Evolutionary conservation across 176 grass and related monocot genomes (phyloP), one percentile per base, ranked within the genome.

Genomic region (Rhynchospora tenuis): DNA sequence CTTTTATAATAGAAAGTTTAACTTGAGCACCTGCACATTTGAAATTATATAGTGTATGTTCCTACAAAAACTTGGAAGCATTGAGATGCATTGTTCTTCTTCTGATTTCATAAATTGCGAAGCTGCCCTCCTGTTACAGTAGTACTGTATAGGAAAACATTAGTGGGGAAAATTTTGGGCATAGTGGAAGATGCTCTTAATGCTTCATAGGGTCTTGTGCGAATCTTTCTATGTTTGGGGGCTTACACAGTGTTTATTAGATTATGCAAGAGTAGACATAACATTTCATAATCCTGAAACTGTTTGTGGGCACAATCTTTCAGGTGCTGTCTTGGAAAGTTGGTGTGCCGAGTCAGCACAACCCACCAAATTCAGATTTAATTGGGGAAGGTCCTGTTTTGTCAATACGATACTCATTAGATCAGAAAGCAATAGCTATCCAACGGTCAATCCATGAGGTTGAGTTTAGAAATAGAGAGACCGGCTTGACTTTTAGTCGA

Each of bases 261-360:
- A 28, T 54, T 75, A 52, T 54, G 22, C 23, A 52, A 16, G 7
- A 31, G 11, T 76, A 2, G 48, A 55, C 73, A 54, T 70, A 33
- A 70, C 42, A 31, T 55, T 75, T 23, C 47, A 75, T 19, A 44
- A 13, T 75, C 47, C 47, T 19, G 14, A 54, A 52, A 76, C 73
- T 54, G 28, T 17, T 29, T 51, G 71, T 74, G 50, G n/a, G 16
- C 23, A 7, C 47, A 55, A 23, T 81, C 59, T 78, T 83, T 85
- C 89, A 98, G 95, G 90, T 98, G 77, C 90, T 98, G 57, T 98
- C 91, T 86, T 98, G 92, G 92, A 93, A 98, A 88, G 83, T 91
- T 65, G 65, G 79, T 69, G 56, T 79, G 70, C 88, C 84, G 62
- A 84, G 84, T 84, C 84, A 86, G 84, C 48, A 82, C 75, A 88